Evolutionary conservation across 169 alveolate genomes (phyloP), one percentile per base, ranked within the genome.

Genomic region (Plasmodium chabaudi): DNA sequence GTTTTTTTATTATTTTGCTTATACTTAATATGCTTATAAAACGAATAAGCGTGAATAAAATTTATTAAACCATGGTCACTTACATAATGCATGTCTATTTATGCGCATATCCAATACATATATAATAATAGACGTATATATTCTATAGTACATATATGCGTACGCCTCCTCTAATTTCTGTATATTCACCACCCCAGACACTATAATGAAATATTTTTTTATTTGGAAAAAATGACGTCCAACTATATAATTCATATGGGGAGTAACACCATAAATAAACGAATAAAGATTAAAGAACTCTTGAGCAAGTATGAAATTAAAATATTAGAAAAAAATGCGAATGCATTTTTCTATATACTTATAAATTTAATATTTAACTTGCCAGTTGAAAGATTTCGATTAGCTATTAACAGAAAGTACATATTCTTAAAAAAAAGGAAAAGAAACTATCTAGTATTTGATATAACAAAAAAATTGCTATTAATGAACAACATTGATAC

Each of bases 221-320:
- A 34, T 34, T 34, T 34, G 5, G 42, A 34, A 10, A 72, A 19
- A 23, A 79, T 79, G 89, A 79, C 82, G 17, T 79, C 89, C 17
- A 79, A 79, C 60, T 79, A 79, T 57, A 79, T 79, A 19, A 79
- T 79, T 10, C 89, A 67, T 70, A 79, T 79, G 15, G 89, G 89
- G 7, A 79, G 55, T 49, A 19, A 67, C 10, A 55, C 68, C 6
- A 61, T 67, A 49, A 79, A 79, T 25, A 79, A 79, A 47, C 10
- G 89, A 57, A 21, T 79, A 25, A 79, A 55, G n/a, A 67, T 79
- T 46, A 60, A 59, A 12, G 89, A 67, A 60, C 25, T 65, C 21
- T 71, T 79, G 12, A 79, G 39, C 49, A 79, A 79, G 56, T 56
- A 65, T 60, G 89, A 79, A 39, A 39, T 70, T 17, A 79, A 51